phyloP scores from a whole-genome alignment of 2,329 filamentous ascomycete genomes.

The Botrytis galanthina region DNA sequence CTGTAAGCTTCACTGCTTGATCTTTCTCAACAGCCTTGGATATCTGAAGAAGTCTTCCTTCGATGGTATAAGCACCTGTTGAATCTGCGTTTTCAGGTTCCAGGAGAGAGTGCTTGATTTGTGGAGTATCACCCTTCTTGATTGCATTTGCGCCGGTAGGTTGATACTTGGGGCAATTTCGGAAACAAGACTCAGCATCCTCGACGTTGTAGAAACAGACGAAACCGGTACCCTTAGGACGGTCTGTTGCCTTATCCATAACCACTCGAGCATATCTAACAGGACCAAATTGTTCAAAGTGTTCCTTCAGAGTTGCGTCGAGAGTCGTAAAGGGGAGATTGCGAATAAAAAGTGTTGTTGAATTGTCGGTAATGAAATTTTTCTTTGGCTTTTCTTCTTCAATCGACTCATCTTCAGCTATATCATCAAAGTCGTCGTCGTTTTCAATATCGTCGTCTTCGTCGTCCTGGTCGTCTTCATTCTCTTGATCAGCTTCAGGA shows the following conservation, averaged over 20 bases:
- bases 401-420: constrained; percentile 40
- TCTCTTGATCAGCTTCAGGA: constrained; percentile 38
- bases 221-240: constrained; percentile 88
- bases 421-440: constrained; percentile 46
- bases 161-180: constrained; percentile 64
- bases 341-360: constrained; percentile 82
- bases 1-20: constrained; percentile 73
- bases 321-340: constrained; percentile 89
- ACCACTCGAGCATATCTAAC: constrained; percentile 90
- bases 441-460: constrained; percentile 44
- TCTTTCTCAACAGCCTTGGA: constrained; percentile 80
- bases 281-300: constrained; percentile 86
- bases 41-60: constrained; percentile 82
- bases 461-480: constrained; percentile 36
- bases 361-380: constrained; percentile 57
- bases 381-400: constrained; percentile 42
- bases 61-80: constrained; percentile 82
- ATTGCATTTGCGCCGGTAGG: constrained; percentile 41
- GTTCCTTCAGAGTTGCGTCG: constrained; percentile 77
- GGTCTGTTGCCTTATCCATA: constrained; percentile 78
- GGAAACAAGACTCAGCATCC: constrained; percentile 75
- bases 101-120: constrained; percentile 74
- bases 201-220: constrained; percentile 82
- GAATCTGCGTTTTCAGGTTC: constrained; percentile 82
- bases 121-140: constrained; percentile 39